Percentiles rank a stretch among this genome's conserved stretches.
These are phyloP conservation scores for Nicotiana tomentosiformis DNA, from an alignment of 257 asterid species.

Conservation along the genomic window DNA sequence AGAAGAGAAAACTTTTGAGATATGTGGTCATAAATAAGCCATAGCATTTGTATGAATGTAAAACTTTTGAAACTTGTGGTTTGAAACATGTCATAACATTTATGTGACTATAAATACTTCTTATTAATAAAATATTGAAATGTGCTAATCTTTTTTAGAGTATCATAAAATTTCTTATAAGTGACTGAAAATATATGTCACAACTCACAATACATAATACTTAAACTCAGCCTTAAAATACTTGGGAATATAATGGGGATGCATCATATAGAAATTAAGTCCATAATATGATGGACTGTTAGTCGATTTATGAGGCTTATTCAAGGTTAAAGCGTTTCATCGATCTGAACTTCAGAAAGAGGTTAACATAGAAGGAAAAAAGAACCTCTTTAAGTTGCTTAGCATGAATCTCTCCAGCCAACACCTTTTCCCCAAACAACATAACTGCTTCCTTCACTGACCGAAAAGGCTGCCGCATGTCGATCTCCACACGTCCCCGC, in stretches of 20 bases:
- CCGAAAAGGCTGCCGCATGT: conserved; percentile 66
- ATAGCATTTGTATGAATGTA: no score
- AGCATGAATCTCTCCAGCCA: conserved; percentile 69
- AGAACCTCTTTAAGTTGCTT: conserved; percentile 56
- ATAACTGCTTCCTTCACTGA: conserved; percentile 76
- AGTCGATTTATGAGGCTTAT: neutral
- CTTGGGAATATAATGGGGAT: neutral
- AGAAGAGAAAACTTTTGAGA: no score
- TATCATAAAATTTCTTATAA: neutral
- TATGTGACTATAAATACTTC: no score
- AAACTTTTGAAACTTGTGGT: neutral
- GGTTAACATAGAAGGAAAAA: neutral
- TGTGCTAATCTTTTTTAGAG: no score
- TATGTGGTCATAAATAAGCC: no score
- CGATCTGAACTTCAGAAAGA: neutral
- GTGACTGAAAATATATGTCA: neutral
- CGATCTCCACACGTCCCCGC: conserved; percentile 84
- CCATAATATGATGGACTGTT: neutral
- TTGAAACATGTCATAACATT: no score
- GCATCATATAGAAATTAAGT: neutral
- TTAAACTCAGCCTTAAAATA: neutral
- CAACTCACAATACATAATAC: neutral
- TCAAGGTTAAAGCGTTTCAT: no score
- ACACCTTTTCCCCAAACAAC: conserved; percentile 75
- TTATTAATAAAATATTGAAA: no score